A percentile compares a stretch with the other conserved stretches of the same genome.
Conservation (phyloP, 2,329 filamentous ascomycete species). For the Aspergillus tubingensis region DNA sequence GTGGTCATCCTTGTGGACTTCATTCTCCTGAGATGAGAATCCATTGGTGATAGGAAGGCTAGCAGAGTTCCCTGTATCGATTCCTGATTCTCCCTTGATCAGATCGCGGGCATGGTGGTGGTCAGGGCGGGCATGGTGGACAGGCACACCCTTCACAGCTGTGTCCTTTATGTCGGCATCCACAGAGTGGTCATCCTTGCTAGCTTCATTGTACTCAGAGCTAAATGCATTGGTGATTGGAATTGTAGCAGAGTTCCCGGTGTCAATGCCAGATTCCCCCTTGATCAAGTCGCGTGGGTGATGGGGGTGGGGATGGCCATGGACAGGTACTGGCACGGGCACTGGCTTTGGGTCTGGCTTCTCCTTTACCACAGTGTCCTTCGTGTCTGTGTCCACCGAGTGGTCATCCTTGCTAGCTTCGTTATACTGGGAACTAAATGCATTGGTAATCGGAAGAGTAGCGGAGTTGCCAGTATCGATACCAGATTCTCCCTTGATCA, state of each 20-base stretch:
- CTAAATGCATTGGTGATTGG: constrained; percentile 10
- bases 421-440: not conserved
- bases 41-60: constrained; percentile 12
- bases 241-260: constrained; percentile 18
- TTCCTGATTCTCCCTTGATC: constrained; percentile 18
- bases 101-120: constrained; percentile 3
- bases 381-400: not conserved
- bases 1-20: constrained; percentile 28
- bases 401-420: not conserved
- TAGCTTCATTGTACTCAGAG: not conserved
- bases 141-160: not conserved
- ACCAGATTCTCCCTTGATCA: constrained; percentile 19
- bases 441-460: not conserved
- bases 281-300: constrained; percentile 16
- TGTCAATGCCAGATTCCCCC: constrained; percentile 24
- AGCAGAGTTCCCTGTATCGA: constrained; percentile 19
- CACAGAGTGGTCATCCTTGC: constrained; percentile 8
- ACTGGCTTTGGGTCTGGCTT: not conserved
- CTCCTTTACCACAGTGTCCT: not conserved
- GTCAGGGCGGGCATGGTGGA: constrained; percentile 6
- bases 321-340: not conserved
- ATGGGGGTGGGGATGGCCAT: not conserved
- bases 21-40: constrained; percentile 15
- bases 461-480: constrained; percentile 19
- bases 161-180: not conserved